Conservation (phyloP, 2,329 filamentous ascomycete species). For the Aaosphaeria arxii region DNA sequence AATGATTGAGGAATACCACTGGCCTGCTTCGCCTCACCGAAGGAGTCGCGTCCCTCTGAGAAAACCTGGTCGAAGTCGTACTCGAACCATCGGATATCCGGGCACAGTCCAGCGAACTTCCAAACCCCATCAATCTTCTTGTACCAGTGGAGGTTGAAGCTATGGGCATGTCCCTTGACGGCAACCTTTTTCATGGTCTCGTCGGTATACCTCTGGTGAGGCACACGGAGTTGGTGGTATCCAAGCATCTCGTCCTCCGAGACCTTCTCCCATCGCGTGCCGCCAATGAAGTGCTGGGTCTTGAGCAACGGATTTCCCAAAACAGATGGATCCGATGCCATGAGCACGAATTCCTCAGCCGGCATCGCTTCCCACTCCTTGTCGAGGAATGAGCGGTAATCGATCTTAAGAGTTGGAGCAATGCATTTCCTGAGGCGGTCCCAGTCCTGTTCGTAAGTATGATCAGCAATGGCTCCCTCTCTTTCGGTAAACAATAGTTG, state of each 20-base stretch:
- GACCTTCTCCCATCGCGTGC: slow-evolving; percentile 51
- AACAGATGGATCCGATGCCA: slow-evolving; percentile 52
- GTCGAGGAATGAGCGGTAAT: slow-evolving; percentile 61
- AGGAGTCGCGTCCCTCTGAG: slow-evolving; percentile 45
- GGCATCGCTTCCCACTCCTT: slow-evolving; percentile 58
- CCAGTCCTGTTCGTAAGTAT: slow-evolving; percentile 49
- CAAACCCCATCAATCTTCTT: slow-evolving; percentile 56
- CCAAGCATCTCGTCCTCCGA: slow-evolving; percentile 49
- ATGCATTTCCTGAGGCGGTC: slow-evolving; percentile 58
- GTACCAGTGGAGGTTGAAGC: slow-evolving; percentile 54
- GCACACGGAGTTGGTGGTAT: slow-evolving; percentile 57
- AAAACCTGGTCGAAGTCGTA: slow-evolving; percentile 57
- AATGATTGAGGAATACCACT: slow-evolving; percentile 28
- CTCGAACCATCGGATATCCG: slow-evolving; percentile 55
- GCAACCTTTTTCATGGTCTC: slow-evolving; percentile 44
- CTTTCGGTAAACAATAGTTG: too few species aligned
- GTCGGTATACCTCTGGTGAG: slow-evolving; percentile 56
- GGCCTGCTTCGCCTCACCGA: slow-evolving; percentile 43
- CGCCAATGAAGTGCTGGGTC: slow-evolving; percentile 58
- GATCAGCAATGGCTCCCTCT: background rate
- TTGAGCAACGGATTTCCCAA: slow-evolving; percentile 54
- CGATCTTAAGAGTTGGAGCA: slow-evolving; percentile 62
- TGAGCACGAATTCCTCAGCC: slow-evolving; percentile 51
- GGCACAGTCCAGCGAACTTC: slow-evolving; percentile 57
- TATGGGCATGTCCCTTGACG: slow-evolving; percentile 57